phyloP scores from a whole-genome alignment of 108 stramenopile species.

The Cyclotella sp. region DNA sequence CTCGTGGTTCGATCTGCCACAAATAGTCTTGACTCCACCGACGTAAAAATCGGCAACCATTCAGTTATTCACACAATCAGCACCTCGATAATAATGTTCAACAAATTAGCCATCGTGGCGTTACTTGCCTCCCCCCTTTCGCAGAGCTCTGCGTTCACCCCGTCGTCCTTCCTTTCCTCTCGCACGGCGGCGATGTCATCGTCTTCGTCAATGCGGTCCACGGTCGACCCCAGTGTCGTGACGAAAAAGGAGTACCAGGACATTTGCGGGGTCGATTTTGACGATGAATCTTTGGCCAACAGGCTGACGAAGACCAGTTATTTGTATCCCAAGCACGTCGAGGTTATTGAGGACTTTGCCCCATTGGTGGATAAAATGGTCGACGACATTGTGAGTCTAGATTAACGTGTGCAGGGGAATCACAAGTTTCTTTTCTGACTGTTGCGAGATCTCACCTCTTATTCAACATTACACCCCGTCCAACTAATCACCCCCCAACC shows the following conservation, averaged over 20 bases:
- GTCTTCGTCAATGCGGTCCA: slow-evolving; percentile 17
- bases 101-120: background rate
- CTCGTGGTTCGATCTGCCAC: background rate
- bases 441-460: background rate
- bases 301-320: slow-evolving; percentile 68
- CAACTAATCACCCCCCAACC: background rate
- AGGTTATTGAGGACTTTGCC: slow-evolving; percentile 88
- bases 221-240: slow-evolving; percentile 70
- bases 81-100: slow-evolving; percentile 9
- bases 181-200: background rate
- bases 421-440: no score
- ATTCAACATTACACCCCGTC: background rate
- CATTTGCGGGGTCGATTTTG: slow-evolving; percentile 80
- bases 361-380: slow-evolving; percentile 84
- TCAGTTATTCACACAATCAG: background rate
- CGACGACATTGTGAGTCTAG: slow-evolving; percentile 88
- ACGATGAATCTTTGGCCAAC: slow-evolving; percentile 52
- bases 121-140: background rate
- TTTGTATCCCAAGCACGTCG: slow-evolving; percentile 91
- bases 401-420: no score
- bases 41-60: background rate
- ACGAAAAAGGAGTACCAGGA: slow-evolving; percentile 88
- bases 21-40: background rate
- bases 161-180: background rate
- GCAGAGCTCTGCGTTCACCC: background rate